Percentiles rank a stretch among this genome's conserved stretches.
phyloP scores from a whole-genome alignment of 1,139 yeast species.

The Yamadazyma membranifaciens region DNA sequence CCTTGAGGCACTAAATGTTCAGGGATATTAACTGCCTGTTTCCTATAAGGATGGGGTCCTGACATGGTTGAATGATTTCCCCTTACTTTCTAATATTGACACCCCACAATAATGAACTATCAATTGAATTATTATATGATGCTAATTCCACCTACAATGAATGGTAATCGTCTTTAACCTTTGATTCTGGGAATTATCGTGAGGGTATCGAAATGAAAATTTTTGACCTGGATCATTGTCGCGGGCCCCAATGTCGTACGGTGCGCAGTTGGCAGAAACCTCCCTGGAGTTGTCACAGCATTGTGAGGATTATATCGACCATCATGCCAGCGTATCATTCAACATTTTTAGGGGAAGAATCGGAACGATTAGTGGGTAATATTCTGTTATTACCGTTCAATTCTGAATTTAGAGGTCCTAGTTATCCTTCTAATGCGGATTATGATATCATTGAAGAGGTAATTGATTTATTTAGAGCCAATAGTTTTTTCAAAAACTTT shows the following conservation, averaged over 20 bases:
- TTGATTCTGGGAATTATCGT: no score
- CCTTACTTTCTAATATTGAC: no score
- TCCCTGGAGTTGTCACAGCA: no score
- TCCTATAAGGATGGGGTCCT: slow-evolving; percentile 12
- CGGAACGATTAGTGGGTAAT: slow-evolving; percentile 55
- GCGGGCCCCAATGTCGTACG: no score
- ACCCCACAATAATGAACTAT: no score
- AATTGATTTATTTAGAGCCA: slow-evolving; percentile 89
- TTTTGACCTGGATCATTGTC: neutral
- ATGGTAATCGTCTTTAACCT: no score
- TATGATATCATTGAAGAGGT: slow-evolving; percentile 92
- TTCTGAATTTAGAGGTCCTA: slow-evolving; percentile 87
- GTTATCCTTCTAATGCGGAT: slow-evolving; percentile 77
- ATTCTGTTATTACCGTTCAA: slow-evolving; percentile 78
- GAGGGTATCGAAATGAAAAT: neutral
- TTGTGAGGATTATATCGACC: no score
- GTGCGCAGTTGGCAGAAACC: no score
- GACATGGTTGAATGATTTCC: slow-evolving; percentile 7
- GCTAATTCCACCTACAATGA: no score
- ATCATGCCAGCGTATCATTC: slow-evolving; percentile 83
- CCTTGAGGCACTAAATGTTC: slow-evolving; percentile 37
- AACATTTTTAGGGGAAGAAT: slow-evolving; percentile 70
- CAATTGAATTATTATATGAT: no score
- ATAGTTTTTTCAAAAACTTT: slow-evolving; percentile 92
- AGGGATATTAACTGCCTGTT: slow-evolving; percentile 23